Conservation (phyloP, 345 rosid genomes). For the Ceriops zippeliana region DNA sequence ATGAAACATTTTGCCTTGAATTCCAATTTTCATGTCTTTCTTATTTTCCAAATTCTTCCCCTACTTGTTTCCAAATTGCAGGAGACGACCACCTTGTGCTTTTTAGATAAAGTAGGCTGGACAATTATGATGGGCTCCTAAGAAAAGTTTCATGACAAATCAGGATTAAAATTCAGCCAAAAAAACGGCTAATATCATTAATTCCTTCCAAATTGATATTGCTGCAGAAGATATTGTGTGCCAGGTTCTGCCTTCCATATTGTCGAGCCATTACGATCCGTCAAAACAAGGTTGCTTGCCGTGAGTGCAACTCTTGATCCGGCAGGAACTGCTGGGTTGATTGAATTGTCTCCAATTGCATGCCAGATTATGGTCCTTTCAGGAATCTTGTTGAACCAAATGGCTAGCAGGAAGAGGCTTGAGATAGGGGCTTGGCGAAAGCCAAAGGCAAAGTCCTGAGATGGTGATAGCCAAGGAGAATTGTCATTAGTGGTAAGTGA, state of each 20-base stretch:
- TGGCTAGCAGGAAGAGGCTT: slow-evolving; percentile 26
- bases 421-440: slow-evolving; percentile 18
- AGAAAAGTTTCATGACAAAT: neutral
- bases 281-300: slow-evolving; percentile 6
- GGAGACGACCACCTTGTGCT: slow-evolving; percentile 13
- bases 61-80: slow-evolving; percentile 16
- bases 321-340: neutral
- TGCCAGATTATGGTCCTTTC: slow-evolving; percentile 28
- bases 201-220: slow-evolving; percentile 4
- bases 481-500: slow-evolving; percentile 12
- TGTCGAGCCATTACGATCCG: slow-evolving; percentile 13
- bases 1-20: too few species aligned
- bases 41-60: neutral
- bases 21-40: neutral
- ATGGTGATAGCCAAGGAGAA: slow-evolving; percentile 22
- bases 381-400: slow-evolving; percentile 35
- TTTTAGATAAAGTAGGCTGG: slow-evolving; percentile 13
- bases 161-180: neutral
- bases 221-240: too few species aligned
- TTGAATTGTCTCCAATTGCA: slow-evolving; percentile 21
- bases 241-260: too few species aligned
- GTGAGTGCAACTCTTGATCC: slow-evolving; percentile 32
- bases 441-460: slow-evolving; percentile 27
- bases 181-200: too few species aligned
- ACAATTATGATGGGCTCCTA: neutral